Base-by-base conservation (phyloP, 129 eudicot species). In the Artemisia tridentata region DNA sequence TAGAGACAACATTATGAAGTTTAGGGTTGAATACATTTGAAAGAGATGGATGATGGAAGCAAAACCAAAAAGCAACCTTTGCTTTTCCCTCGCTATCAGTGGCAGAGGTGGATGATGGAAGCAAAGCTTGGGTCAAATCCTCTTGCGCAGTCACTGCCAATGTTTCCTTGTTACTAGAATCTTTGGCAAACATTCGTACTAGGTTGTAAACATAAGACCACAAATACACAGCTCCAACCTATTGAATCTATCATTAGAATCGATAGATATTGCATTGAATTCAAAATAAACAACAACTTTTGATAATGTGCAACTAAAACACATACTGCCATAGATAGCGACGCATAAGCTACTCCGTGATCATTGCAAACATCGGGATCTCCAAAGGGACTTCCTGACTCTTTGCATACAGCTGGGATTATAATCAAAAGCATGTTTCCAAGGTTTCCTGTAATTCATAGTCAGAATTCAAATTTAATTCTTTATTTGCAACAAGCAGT, bases 371-470 rank as follows among this genome's bases (percentile, higher is more conserved):
- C 82, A 54, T 67, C 25, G 52, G 88, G 63, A 66, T 83, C 95
- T 59, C 95, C 95, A 80, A 84, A 88, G 34, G 95, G 95, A 66
- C 79, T 84, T 23, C 82, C 85, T 73, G 72, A 68, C 66, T 88
- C 95, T 60, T 82, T 64, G 79, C 95, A 88, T 49, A 84, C 80
- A 31, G 90, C 88, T 23, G 95, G 90, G 45, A 88, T 61, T 7
- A 88, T 82, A 34, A 88, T 85, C 53, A 84, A 52, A 2, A 81
- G 95, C 76, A 87, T 64, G 69, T 75, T 84, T 70, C 89, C 95
- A 43, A 85, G 60, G 78, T 85, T 85, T 72, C 82, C 86, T 85
- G 70, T n/a, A 5, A 62, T 61, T 60, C 43, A 59, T 41, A 58
- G 19, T 11, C 66, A 38, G 15, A 57, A 34, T 2, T 25, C 1